Percentiles rank a stretch among this genome's conserved stretches.
phyloP scores from a whole-genome alignment of 805 yeast genomes.

The Candida michaelii region DNA sequence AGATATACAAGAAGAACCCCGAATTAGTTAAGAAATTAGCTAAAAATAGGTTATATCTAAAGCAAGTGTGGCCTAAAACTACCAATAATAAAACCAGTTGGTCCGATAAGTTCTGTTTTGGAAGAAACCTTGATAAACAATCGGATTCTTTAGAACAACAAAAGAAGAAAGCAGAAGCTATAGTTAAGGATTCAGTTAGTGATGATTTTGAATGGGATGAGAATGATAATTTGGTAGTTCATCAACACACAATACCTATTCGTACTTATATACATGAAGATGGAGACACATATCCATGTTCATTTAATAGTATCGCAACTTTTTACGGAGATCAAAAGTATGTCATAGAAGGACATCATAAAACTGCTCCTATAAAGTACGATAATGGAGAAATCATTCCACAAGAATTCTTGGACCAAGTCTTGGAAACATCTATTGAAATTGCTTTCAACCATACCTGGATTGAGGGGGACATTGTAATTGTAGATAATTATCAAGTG shows the following conservation, averaged over 20 bases:
- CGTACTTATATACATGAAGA: conserved; percentile 5
- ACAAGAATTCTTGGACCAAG: conserved; percentile 8
- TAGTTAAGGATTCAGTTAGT: conserved; percentile 23
- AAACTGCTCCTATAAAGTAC: conserved; percentile 5
- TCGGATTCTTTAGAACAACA: conserved; percentile 22
- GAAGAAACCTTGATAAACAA: conserved; percentile 20
- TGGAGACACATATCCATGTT: conserved; percentile 10
- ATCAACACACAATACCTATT: conserved; percentile 25
- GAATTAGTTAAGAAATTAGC: conserved; percentile 20
- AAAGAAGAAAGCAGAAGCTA: conserved; percentile 23
- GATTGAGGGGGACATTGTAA: conserved; percentile 32
- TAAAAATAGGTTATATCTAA: conserved; percentile 22
- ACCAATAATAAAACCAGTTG: conserved; percentile 19
- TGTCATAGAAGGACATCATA: conserved; percentile 5
- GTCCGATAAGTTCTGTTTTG: conserved; percentile 31
- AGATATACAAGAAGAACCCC: conserved; percentile 18
- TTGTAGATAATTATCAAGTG: conserved; percentile 35
- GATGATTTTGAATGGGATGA: conserved; percentile 25
- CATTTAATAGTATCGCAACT: conserved; percentile 13
- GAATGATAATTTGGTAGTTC: conserved; percentile 24
- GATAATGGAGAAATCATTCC: conserved; percentile 4
- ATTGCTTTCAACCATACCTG: conserved; percentile 28
- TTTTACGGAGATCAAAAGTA: conserved; percentile 7
- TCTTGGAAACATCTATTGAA: conserved; percentile 11
- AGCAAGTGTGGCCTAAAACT: conserved; percentile 25